phyloP scores from a whole-genome alignment of 1,284 basidiomycete species.

The Cryptococcus sp. region DNA sequence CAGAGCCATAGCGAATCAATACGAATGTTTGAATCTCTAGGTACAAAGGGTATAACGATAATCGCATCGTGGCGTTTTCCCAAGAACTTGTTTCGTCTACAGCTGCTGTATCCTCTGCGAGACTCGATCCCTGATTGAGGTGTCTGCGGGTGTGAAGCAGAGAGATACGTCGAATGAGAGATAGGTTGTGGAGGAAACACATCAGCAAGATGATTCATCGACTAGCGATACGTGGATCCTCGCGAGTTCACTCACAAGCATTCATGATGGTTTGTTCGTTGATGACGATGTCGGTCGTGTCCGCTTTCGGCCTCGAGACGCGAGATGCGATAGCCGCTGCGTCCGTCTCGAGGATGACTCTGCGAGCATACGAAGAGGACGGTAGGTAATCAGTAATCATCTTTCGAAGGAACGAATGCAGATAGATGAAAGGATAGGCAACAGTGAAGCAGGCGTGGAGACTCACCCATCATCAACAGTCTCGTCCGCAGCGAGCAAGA shows the following conservation, averaged over 20 bases:
- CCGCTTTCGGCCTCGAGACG: conserved; percentile 88
- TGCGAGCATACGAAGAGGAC: conserved; percentile 43
- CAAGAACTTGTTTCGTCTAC: conserved; percentile 1
- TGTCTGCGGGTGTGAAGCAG: conserved; percentile 3
- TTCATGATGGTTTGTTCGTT: conserved; percentile 96
- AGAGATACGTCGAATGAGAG: neutral
- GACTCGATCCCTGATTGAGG: conserved; percentile 20
- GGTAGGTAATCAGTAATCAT: too few relatives aligned
- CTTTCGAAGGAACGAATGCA: too few relatives aligned
- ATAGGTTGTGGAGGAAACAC: too few relatives aligned
- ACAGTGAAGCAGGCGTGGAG: too few relatives aligned
- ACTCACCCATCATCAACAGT: conserved; percentile 95
- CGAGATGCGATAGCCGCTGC: conserved; percentile 90
- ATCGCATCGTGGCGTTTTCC: too few relatives aligned
- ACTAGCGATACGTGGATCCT: neutral
- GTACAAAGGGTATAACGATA: too few relatives aligned
- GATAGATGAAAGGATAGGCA: too few relatives aligned
- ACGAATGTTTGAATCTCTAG: too few relatives aligned
- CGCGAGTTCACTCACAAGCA: conserved; percentile 60
- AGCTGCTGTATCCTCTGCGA: conserved; percentile 23
- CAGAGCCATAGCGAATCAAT: too few relatives aligned
- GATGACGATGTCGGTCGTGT: conserved; percentile 95
- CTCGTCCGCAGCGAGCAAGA: conserved; percentile 92
- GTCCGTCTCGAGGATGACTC: conserved; percentile 97
- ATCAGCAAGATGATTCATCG: neutral